Conservation (phyloP, 306 rosid species). For the Purshia tridentata region DNA sequence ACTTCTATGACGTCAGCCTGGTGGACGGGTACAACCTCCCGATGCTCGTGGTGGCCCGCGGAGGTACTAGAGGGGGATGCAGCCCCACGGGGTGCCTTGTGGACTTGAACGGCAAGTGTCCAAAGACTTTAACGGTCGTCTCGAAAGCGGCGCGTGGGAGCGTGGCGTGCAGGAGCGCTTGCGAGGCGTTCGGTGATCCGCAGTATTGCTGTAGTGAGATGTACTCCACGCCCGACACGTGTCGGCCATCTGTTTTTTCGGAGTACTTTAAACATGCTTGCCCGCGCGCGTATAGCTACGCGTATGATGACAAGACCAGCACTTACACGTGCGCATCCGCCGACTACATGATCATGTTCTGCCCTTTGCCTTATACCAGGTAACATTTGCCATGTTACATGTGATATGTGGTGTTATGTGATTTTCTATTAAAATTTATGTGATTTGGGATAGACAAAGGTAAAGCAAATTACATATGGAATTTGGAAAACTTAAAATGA, state of each 20-base stretch:
- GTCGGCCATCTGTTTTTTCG: slow-evolving; percentile 60
- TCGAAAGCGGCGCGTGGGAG: slow-evolving; percentile 32
- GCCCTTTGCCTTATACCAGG: slow-evolving; percentile 90
- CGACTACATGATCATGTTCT: slow-evolving; percentile 69
- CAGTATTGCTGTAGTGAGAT: slow-evolving; percentile 80
- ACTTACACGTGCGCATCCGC: slow-evolving; percentile 86
- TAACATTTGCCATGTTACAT: slow-evolving; percentile 1
- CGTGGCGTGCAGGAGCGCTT: slow-evolving; percentile 95
- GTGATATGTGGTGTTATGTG: not conserved
- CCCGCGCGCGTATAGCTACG: slow-evolving; percentile 98
- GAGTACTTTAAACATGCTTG: slow-evolving; percentile 67
- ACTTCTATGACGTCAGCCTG: slow-evolving; percentile 91
- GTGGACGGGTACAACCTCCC: slow-evolving; percentile 96
- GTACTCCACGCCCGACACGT: slow-evolving; percentile 84
- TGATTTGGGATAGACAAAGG: no score
- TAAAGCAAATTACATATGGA: no score
- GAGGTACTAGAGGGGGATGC: slow-evolving; percentile 78
- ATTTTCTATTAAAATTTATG: no score
- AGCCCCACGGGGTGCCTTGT: slow-evolving; percentile 82
- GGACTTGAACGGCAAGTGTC: slow-evolving; percentile 76
- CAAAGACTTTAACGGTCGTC: slow-evolving; percentile 46
- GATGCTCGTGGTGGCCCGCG: slow-evolving; percentile 65
- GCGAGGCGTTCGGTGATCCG: slow-evolving; percentile 87
- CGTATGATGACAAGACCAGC: slow-evolving; percentile 92
- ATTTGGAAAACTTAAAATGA: no score